Evolutionary conservation across 305 asterid species (phyloP), one percentile per base, ranked within the genome.

Genomic region (Fraxinus albicans): DNA sequence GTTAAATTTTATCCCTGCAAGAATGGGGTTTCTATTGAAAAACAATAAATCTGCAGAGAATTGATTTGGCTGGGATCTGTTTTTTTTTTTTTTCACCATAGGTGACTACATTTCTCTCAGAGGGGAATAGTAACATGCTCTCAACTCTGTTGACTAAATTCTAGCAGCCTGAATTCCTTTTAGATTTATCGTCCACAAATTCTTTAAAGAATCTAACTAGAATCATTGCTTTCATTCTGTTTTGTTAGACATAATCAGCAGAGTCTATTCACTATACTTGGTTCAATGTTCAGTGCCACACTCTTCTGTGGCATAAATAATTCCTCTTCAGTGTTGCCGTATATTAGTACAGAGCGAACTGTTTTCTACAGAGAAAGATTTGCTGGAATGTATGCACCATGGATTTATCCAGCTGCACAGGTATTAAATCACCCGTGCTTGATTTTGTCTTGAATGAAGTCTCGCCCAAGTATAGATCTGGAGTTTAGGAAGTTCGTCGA

Each of bases 371-470:
- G 92, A 79, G 92, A 89, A 76, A 85, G 80, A 65, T 89, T 89
- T 76, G 83, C 92, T 2, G 90, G 92, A 82, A 90, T 90, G 92
- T 90, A 90, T 69, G 90, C 92, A 79, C 85, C 92, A 1, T 86
- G 90, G 92, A 90, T 90, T 67, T 88, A 85, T 75, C 84, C 91
- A 74, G 81, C 85, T 13, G 90, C 90, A n/a, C 89, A 84, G 87
- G 88, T 86, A 79, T 60, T 42, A 10, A 60, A 19, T 60, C 8
- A 60, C 70, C 19, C 13, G 69, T 50, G 63, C 63, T 50, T 15
- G 63, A 50, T 50, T 50, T 44, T 44, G 55, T 44, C 55, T 44
- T 44, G 55, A 13, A 44, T 44, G 55, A 44, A 44, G 5, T 44
- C 55, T 44, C n/a, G 3, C 55, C 5, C 15, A 44, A 44, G 19